These are phyloP conservation scores for Botrytis fabae DNA, from an alignment of 2,329 filamentous ascomycete genomes.

Conservation along the genomic window DNA sequence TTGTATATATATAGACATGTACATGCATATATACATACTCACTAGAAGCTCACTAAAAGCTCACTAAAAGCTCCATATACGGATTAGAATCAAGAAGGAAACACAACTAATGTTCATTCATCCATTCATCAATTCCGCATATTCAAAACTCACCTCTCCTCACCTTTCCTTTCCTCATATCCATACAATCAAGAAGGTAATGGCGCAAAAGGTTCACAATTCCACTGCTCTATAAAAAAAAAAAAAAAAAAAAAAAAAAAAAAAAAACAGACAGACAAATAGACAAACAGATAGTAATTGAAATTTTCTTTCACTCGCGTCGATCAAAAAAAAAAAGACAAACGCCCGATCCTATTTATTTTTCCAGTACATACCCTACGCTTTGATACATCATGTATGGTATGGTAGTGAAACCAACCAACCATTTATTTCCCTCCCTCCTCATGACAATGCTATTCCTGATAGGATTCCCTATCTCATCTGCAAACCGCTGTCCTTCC, in stretches of 20 bases:
- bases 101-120: too few relatives aligned
- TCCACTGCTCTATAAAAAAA: not conserved
- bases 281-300: not conserved
- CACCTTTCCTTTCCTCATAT: too few relatives aligned
- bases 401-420: not conserved
- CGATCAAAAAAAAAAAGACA: not conserved
- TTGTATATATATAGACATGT: too few relatives aligned
- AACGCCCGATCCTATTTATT: constrained; percentile 11
- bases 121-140: too few relatives aligned
- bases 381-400: not conserved
- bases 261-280: not conserved
- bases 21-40: too few relatives aligned
- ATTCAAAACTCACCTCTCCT: too few relatives aligned
- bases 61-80: too few relatives aligned
- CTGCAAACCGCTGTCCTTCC: not conserved
- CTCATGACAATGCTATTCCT: not conserved
- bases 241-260: not conserved
- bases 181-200: too few relatives aligned
- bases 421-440: not conserved
- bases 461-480: not conserved
- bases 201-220: not conserved
- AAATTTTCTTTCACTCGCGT: not conserved
- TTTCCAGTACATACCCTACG: not conserved
- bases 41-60: too few relatives aligned
- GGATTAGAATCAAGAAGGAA: too few relatives aligned